phyloP scores from a whole-genome alignment of 169 alveolate genomes.

The Plasmodium inui region DNA sequence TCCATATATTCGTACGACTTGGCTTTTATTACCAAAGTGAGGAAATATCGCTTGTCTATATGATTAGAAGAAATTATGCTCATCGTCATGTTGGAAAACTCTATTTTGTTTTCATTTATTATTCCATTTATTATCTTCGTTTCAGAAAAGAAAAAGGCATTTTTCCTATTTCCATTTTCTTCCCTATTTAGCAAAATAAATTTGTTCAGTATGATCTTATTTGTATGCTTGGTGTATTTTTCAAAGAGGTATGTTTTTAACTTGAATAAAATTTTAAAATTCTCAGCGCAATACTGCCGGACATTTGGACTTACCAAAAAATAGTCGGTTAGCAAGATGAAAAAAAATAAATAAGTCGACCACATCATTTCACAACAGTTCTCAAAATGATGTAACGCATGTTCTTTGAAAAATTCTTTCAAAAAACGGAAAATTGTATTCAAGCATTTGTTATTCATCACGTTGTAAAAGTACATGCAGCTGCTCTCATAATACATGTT shows the following conservation, averaged over 20 bases:
- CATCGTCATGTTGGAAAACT: slow-evolving; percentile 41
- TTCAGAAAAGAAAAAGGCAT: slow-evolving; percentile 47
- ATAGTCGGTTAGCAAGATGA: slow-evolving; percentile 36
- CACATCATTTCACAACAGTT: slow-evolving; percentile 54
- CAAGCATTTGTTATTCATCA: slow-evolving; percentile 63
- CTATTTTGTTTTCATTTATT: slow-evolving; percentile 21
- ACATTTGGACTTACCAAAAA: slow-evolving; percentile 3
- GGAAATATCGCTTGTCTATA: slow-evolving; percentile 7
- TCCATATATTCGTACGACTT: slow-evolving; percentile 72
- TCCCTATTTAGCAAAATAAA: slow-evolving; percentile 26
- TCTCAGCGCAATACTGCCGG: slow-evolving; percentile 20
- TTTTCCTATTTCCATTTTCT: slow-evolving; percentile 21
- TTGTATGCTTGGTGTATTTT: slow-evolving; percentile 45
- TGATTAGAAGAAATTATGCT: slow-evolving; percentile 22
- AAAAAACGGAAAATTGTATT: slow-evolving; percentile 39
- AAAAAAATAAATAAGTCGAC: slow-evolving; percentile 55
- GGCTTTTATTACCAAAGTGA: slow-evolving; percentile 15
- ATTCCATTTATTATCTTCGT: slow-evolving; percentile 34
- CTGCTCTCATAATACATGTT: neutral
- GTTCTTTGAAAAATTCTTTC: slow-evolving; percentile 70
- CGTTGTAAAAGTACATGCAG: slow-evolving; percentile 74
- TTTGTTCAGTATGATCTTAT: slow-evolving; percentile 22
- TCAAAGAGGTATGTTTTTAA: slow-evolving; percentile 45
- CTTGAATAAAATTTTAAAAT: slow-evolving; percentile 54
- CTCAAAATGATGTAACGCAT: slow-evolving; percentile 51